phyloP scores from a whole-genome alignment of 768 basidiomycete species.

The Sarcomyxa edulis region DNA sequence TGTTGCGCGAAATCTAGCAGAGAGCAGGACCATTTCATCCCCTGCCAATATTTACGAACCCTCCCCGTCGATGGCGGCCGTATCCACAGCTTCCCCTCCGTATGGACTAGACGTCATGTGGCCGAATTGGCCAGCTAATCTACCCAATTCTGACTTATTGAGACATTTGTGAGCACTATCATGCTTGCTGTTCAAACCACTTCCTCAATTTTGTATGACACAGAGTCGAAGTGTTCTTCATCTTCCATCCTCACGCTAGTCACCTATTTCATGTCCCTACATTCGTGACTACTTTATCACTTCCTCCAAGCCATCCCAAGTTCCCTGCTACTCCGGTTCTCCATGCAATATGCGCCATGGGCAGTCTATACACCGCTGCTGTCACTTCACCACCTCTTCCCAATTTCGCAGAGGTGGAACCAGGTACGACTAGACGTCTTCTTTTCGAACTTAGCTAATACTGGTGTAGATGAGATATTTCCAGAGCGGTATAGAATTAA shows the following conservation, averaged over 20 bases:
- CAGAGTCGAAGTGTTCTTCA: slow-evolving; percentile 77
- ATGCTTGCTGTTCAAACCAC: slow-evolving; percentile 2
- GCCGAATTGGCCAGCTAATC: slow-evolving; percentile 56
- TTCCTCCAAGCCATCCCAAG: slow-evolving; percentile 63
- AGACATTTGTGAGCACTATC: slow-evolving; percentile 55
- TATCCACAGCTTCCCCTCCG: too few species aligned
- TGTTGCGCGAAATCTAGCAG: too few species aligned
- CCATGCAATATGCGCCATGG: slow-evolving; percentile 84
- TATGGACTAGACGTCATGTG: slow-evolving; percentile 38
- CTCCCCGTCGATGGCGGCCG: too few species aligned
- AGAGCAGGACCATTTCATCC: too few species aligned
- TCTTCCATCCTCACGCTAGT: slow-evolving; percentile 67
- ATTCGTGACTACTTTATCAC: slow-evolving; percentile 58
- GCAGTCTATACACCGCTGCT: slow-evolving; percentile 70
- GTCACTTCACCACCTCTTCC: slow-evolving; percentile 52
- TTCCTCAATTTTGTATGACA: slow-evolving; percentile 1
- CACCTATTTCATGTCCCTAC: slow-evolving; percentile 63
- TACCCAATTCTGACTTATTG: slow-evolving; percentile 59
- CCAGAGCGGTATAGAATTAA: slow-evolving; percentile 36
- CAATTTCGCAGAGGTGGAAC: slow-evolving; percentile 40
- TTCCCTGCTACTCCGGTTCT: slow-evolving; percentile 71
- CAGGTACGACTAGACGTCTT: slow-evolving; percentile 25
- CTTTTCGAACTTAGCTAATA: slow-evolving; percentile 3
- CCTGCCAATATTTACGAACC: too few species aligned
- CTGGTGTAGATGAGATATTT: slow-evolving; percentile 47